Percentiles rank a stretch among this genome's conserved stretches.
These are phyloP conservation scores for Schizochytrium sp. DNA, from an alignment of 108 stramenopile genomes.

Conservation along the genomic window DNA sequence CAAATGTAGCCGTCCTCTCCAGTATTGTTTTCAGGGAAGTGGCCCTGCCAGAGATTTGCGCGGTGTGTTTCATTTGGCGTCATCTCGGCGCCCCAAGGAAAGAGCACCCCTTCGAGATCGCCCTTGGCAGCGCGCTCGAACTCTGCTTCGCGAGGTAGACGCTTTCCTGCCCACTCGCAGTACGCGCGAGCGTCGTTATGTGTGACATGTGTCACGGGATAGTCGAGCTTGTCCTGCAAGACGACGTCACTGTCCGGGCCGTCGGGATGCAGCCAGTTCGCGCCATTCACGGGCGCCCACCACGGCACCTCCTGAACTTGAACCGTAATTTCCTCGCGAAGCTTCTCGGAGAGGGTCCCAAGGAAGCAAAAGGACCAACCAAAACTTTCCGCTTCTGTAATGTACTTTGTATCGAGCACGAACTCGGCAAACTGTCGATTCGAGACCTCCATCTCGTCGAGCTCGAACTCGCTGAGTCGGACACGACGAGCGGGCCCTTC, in stretches of 20 bases:
- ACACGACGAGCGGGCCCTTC: background rate
- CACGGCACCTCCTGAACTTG: conserved; percentile 64
- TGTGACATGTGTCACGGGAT: conserved; percentile 49
- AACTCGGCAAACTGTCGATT: conserved; percentile 82
- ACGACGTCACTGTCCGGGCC: conserved; percentile 30
- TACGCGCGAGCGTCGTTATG: conserved; percentile 48
- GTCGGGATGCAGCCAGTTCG: conserved; percentile 35
- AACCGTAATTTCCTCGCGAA: conserved; percentile 45
- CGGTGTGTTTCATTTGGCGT: conserved; percentile 27
- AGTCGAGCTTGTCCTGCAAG: background rate
- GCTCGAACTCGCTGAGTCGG: conserved; percentile 47
- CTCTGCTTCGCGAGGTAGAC: conserved; percentile 51
- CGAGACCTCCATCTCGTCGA: conserved; percentile 65
- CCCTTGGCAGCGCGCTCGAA: conserved; percentile 52
- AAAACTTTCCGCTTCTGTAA: conserved; percentile 36
- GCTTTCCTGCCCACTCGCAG: conserved; percentile 37
- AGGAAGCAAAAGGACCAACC: conserved; percentile 50
- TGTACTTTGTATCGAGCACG: conserved; percentile 63
- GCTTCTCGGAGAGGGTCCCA: conserved; percentile 31
- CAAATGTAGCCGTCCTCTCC: conserved; percentile 38
- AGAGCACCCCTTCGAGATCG: conserved; percentile 7
- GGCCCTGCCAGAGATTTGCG: conserved; percentile 50
- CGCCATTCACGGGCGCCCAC: conserved; percentile 38
- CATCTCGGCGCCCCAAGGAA: conserved; percentile 47
- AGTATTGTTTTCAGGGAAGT: conserved; percentile 35